Percentiles rank a stretch among this genome's conserved stretches.
These are phyloP conservation scores for Lippia alba DNA, from an alignment of 305 asterid genomes.

Conservation along the genomic window DNA sequence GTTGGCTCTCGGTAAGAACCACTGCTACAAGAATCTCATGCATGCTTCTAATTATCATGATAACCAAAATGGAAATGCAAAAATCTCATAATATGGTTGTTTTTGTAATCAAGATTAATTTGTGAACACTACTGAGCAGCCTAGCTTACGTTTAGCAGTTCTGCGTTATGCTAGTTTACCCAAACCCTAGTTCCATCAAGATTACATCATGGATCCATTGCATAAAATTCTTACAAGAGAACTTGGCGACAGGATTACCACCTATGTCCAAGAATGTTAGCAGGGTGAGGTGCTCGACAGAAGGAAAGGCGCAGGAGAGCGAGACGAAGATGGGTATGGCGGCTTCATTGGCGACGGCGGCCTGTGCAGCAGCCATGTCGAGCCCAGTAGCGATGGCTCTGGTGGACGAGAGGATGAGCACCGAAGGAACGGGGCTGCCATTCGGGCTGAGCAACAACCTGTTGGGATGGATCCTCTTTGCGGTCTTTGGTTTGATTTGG, in stretches of 20 bases:
- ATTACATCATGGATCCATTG: too few species aligned
- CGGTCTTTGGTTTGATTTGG: slow-evolving; percentile 86
- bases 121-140: too few species aligned
- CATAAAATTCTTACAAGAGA: too few species aligned
- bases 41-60: too few species aligned
- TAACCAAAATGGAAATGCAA: neutral
- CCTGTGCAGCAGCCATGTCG: slow-evolving; percentile 52
- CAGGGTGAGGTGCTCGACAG: slow-evolving; percentile 69
- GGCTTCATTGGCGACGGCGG: slow-evolving; percentile 60
- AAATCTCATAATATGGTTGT: neutral
- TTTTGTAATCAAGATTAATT: too few species aligned
- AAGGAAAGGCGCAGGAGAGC: slow-evolving; percentile 46
- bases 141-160: too few species aligned
- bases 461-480: slow-evolving; percentile 77
- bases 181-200: too few species aligned
- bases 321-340: slow-evolving; percentile 62
- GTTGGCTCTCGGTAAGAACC: slow-evolving; percentile 37
- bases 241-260: slow-evolving; percentile 56
- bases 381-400: slow-evolving; percentile 87
- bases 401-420: slow-evolving; percentile 96
- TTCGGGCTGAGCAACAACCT: slow-evolving; percentile 90
- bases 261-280: slow-evolving; percentile 54
- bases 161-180: too few species aligned
- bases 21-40: too few species aligned
- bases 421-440: slow-evolving; percentile 92